Evolutionary conservation across 2,329 filamentous ascomycete species (phyloP).

Genomic region (Claviceps purpurea): DNA sequence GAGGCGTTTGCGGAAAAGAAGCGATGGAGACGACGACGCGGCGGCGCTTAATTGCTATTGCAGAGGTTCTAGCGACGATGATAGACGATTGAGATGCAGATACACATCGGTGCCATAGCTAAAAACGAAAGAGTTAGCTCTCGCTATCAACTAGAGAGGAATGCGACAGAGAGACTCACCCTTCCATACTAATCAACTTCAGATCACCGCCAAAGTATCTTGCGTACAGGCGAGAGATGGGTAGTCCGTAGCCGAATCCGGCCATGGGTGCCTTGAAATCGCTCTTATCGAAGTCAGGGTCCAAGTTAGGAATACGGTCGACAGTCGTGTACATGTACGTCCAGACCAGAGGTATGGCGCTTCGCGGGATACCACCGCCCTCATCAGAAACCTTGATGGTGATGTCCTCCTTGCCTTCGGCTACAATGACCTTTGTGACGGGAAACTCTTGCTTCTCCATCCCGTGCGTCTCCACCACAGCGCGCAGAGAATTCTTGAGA

Average conservation of each 20-base stretch:
- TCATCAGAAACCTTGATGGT: conserved; percentile 98
- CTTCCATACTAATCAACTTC: conserved; percentile 98
- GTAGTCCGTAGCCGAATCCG: conserved; percentile 93
- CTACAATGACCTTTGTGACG: conserved; percentile 92
- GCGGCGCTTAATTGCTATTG: conserved; percentile 69
- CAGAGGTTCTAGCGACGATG: conserved; percentile 87
- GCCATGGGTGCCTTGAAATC: conserved; percentile 99
- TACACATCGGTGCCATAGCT: conserved; percentile 98
- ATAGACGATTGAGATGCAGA: conserved; percentile 89
- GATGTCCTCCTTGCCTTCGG: conserved; percentile 95
- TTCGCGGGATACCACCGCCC: conserved; percentile 87
- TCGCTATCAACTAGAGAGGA: neutral
- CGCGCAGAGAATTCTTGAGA: conserved; percentile 92
- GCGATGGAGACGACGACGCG: conserved; percentile 19
- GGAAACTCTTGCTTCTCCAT: conserved; percentile 94
- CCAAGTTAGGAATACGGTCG: conserved; percentile 83
- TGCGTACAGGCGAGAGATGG: conserved; percentile 87
- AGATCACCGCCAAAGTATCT: conserved; percentile 95
- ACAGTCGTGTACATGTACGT: conserved; percentile 99
- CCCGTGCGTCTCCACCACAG: conserved; percentile 89
- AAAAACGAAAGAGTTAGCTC: conserved; percentile 1
- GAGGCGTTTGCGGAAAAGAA: conserved; percentile 49
- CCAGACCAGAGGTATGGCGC: conserved; percentile 94
- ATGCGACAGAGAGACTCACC: conserved; percentile 42
- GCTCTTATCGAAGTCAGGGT: conserved; percentile 96